Evolutionary conservation across 345 rosid species (phyloP), one percentile per base, ranked within the genome.

Genomic region (Citrus mangshanensis): DNA sequence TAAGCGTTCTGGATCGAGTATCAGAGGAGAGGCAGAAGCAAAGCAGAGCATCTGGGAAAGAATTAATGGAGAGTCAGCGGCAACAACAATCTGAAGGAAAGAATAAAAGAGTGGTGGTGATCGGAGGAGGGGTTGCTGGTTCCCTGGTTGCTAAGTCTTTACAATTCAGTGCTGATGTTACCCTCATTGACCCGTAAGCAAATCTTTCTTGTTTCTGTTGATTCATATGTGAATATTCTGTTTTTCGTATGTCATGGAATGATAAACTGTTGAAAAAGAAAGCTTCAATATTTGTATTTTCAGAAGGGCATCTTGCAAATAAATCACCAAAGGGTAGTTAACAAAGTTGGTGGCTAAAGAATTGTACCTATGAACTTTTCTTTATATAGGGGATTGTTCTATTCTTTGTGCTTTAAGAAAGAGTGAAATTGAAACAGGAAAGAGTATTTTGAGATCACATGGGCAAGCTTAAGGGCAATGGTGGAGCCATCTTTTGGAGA

Each of bases 401-500:
- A 24, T 63, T 49, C 4, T 32, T 51, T 34, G 72, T 54, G 22
- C 28, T 22, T 32, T 25, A 40, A 38, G 18, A 37, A 38, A 27
- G 10, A 42, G 4, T 49, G n/a, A 30, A 21, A 32, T 68, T 76
- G 72, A 55, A 76, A 66, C 93, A 93, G 99, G 93, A 95, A 95
- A 84, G 99, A 95, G 86, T 95, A 92, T 61, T 89, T 89, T 77
- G 99, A 95, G 92, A 90, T 95, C 9, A 81, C 93, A 62, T 92
- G 97, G 99, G 95, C 96, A 70, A 82, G 73, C 75, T 81, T 95
- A 86, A 93, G 98, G 86, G 80, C 89, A 21, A 89, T 86, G 95
- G 98, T 95, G 65, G 98, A 95, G 84, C 98, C 98, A 21, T 75
- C 92, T 1, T 89, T 92, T 85, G 98, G 87, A 0, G 85, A 91